Base-by-base conservation (phyloP, 306 rosid species). In the Rosa persica region DNA sequence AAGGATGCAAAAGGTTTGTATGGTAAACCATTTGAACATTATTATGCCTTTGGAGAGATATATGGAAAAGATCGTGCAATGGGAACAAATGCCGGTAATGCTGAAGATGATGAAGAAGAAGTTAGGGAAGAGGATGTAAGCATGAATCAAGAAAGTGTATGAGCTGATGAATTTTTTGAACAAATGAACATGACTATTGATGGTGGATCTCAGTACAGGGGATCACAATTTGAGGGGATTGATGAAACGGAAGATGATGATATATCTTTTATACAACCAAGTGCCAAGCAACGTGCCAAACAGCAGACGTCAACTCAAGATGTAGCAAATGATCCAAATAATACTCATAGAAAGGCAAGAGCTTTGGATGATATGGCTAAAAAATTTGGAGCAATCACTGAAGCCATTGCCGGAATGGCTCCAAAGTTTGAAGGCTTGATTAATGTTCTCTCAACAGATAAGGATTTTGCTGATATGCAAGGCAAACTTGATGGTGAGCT, bases 391-490 rank as follows among this genome's bases (percentile, higher is more conserved):
- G 8, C 25, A 16, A 47, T 76, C 34, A 22, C 61, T 10, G 22
- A 48, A 23, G 34, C 72, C 19, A 25, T 65, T 5, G 73, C 49
- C 9, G 34, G 62, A 65, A 76, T 76, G 71, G n/a, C 34, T 23
- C 49, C 39, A 4, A 47, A 47, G 39, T 20, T 61, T 60, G 70
- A 40, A 13, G 55, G 40, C 8, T 74, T 57, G 69, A 25, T 58
- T 42, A 12, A 25, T 23, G 43, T 75, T 23, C 46, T 43, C 27
- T 60, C 78, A 39, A 60, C 27, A 16, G 39, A 75, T 42, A 60
- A 43, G n/a, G 58, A 75, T 22, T 23, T 75, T 67, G 70, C 60
- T 60, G 69, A 44, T 61, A n/a, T 75, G 69, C 70, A 61, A 43
- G 20, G 68, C 23, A 75, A 61, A 39, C 58, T 75, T 42, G 27